Percentiles rank a stretch among this genome's conserved stretches.
Conservation (phyloP, 2,329 filamentous ascomycete genomes). For the Neophaeococcomyces aloes region DNA sequence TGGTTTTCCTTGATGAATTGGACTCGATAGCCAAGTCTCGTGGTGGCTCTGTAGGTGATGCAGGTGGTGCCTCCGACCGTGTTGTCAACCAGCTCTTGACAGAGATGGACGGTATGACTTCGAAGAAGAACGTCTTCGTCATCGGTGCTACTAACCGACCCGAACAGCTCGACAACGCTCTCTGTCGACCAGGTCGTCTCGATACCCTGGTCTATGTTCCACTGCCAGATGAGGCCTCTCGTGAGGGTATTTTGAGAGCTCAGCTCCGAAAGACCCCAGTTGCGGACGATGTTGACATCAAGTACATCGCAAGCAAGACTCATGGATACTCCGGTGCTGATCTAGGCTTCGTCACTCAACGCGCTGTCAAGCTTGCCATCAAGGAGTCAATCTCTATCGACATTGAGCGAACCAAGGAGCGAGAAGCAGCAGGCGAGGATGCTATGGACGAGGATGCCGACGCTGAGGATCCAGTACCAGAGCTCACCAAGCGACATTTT, state of each 20-base stretch:
- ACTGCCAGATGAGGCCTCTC: slow-evolving; percentile 81
- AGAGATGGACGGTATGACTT: slow-evolving; percentile 99
- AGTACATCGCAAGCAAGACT: slow-evolving; percentile 90
- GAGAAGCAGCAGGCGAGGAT: slow-evolving; percentile 72
- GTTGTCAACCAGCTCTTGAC: slow-evolving; percentile 99
- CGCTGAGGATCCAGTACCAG: slow-evolving; percentile 82
- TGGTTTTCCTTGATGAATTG: slow-evolving; percentile 97
- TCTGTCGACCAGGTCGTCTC: slow-evolving; percentile 96
- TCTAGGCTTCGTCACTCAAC: slow-evolving; percentile 97
- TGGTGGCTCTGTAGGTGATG: slow-evolving; percentile 91
- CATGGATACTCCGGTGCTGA: slow-evolving; percentile 99
- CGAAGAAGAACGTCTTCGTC: slow-evolving; percentile 99
- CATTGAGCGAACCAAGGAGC: slow-evolving; percentile 81
- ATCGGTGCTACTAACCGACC: slow-evolving; percentile 98
- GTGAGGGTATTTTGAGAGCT: slow-evolving; percentile 80
- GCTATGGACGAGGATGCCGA: slow-evolving; percentile 70
- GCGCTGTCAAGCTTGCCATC: slow-evolving; percentile 97
- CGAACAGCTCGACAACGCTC: slow-evolving; percentile 93
- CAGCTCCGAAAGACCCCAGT: slow-evolving; percentile 98
- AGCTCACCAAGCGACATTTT: slow-evolving; percentile 92
- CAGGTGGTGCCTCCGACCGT: slow-evolving; percentile 95
- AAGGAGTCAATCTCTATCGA: slow-evolving; percentile 87
- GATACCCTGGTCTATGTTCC: slow-evolving; percentile 98
- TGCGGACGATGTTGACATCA: slow-evolving; percentile 71
- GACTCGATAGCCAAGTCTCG: slow-evolving; percentile 99